These are phyloP conservation scores for Pseudophaeomoniella oleicola DNA, from an alignment of 2,329 filamentous ascomycete genomes.

Conservation along the genomic window DNA sequence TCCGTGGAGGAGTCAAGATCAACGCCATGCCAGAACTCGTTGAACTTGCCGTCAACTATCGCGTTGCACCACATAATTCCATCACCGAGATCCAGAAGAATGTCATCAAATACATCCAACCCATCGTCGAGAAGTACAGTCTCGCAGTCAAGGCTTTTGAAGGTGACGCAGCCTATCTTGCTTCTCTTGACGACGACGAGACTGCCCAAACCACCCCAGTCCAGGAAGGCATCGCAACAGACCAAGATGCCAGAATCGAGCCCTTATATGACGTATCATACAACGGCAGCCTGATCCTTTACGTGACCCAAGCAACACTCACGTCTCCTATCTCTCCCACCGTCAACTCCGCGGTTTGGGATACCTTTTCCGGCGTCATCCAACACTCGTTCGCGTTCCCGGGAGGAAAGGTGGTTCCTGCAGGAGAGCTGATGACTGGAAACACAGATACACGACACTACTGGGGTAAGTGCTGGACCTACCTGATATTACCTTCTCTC, in stretches of 20 bases:
- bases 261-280: constrained; percentile 16
- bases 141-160: constrained; percentile 27
- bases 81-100: constrained; percentile 35
- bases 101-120: constrained; percentile 32
- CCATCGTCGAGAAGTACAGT: constrained; percentile 41
- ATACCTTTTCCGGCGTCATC: constrained; percentile 19
- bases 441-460: constrained; percentile 38
- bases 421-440: constrained; percentile 35
- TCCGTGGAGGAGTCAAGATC: constrained; percentile 49
- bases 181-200: background rate
- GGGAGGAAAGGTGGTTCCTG: constrained; percentile 35
- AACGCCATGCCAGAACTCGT: constrained; percentile 53
- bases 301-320: constrained; percentile 38
- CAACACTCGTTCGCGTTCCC: constrained; percentile 28
- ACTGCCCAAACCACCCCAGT: constrained; percentile 29
- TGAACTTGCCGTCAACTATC: constrained; percentile 42
- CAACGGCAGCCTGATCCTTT: background rate
- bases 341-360: constrained; percentile 36
- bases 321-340: constrained; percentile 31
- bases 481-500: too few species aligned
- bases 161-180: constrained; percentile 19
- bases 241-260: constrained; percentile 11
- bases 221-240: constrained; percentile 22
- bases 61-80: constrained; percentile 37
- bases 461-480: constrained; percentile 18